phyloP scores from a whole-genome alignment of 495 filamentous ascomycete species.

The Talaromyces stipitatus region DNA sequence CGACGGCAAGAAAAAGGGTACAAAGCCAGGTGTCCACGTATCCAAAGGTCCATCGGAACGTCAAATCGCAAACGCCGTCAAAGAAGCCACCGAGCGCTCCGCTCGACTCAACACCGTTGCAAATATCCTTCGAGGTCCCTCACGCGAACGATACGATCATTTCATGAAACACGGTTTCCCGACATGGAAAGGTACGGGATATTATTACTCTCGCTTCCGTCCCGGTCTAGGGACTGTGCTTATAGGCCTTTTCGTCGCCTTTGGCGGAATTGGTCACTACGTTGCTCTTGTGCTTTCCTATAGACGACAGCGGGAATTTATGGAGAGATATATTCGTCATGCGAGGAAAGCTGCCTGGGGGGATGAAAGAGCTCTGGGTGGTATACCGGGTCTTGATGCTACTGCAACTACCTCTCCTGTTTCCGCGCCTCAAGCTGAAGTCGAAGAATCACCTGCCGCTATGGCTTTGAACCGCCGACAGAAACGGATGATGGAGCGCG shows the following conservation, averaged over 20 bases:
- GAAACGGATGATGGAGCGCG: conserved; percentile 78
- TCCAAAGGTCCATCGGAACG: conserved; percentile 60
- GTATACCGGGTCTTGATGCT: conserved; percentile 58
- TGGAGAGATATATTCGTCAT: conserved; percentile 83
- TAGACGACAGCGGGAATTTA: conserved; percentile 84
- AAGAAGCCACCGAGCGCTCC: conserved; percentile 71
- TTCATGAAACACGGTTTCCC: conserved; percentile 94
- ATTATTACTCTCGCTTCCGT: conserved; percentile 91
- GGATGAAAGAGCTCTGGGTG: conserved; percentile 57
- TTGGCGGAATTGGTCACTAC: conserved; percentile 82
- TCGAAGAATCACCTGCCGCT: conserved; percentile 27
- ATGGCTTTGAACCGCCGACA: conserved; percentile 76
- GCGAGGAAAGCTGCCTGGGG: conserved; percentile 87
- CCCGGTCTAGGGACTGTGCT: conserved; percentile 83
- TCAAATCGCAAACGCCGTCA: conserved; percentile 67
- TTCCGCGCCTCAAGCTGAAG: conserved; percentile 28
- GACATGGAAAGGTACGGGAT: conserved; percentile 91
- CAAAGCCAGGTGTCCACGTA: conserved; percentile 57
- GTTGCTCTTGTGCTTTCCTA: conserved; percentile 72
- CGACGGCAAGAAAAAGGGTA: conserved; percentile 44
- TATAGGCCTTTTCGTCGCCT: conserved; percentile 72
- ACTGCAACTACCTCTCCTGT: conserved; percentile 27
- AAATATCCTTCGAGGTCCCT: conserved; percentile 72
- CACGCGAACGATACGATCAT: conserved; percentile 85
- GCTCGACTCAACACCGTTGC: conserved; percentile 74